Evolutionary conservation across 257 asterid species (phyloP).

Genomic region (Lithospermum erythrorhizon): DNA sequence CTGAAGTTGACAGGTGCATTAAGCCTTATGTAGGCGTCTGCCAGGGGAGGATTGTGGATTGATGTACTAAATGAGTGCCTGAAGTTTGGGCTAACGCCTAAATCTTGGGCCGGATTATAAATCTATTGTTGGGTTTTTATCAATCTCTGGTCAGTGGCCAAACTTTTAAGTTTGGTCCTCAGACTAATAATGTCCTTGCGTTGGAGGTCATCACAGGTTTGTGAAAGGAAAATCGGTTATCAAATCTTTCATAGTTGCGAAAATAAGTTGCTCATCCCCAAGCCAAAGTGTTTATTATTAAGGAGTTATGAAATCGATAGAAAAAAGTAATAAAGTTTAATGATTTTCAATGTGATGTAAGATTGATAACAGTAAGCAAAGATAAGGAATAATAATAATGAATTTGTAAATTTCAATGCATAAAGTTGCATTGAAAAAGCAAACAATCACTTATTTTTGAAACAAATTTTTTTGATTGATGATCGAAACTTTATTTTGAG

Average conservation of each 20-base stretch:
- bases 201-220: constrained; percentile 89
- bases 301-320: too few relatives aligned
- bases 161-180: constrained; percentile 87
- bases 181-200: constrained; percentile 75
- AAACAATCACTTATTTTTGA: too few relatives aligned
- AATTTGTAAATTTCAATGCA: too few relatives aligned
- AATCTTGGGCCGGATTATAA: constrained; percentile 96
- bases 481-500: too few relatives aligned
- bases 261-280: neutral
- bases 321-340: too few relatives aligned
- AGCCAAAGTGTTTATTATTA: too few relatives aligned
- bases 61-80: constrained; percentile 53
- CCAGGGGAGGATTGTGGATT: constrained; percentile 88
- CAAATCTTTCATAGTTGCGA: too few relatives aligned
- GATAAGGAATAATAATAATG: too few relatives aligned
- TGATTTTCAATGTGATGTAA: too few relatives aligned
- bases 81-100: constrained; percentile 65
- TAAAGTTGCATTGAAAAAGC: too few relatives aligned
- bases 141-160: constrained; percentile 95
- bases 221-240: neutral
- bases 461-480: too few relatives aligned
- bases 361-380: too few relatives aligned
- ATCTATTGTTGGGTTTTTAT: constrained; percentile 75
- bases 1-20: constrained; percentile 36
- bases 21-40: constrained; percentile 58